Conservation (phyloP, 345 rosid species). For the Isatis tinctoria region DNA sequence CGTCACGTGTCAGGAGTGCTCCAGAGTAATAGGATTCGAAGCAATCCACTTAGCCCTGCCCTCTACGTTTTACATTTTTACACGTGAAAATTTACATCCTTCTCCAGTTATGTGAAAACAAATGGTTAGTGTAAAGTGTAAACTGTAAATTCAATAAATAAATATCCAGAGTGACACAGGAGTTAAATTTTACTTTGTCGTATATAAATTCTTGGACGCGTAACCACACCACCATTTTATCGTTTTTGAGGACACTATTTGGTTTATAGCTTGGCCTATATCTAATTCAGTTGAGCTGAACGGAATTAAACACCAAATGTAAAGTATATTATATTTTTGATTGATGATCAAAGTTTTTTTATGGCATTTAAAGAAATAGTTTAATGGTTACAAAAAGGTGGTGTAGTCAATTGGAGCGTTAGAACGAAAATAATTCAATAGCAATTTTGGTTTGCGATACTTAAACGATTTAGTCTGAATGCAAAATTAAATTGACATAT, state of each 20-base stretch:
- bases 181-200: background rate
- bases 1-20: conserved; percentile 23
- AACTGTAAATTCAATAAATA: background rate
- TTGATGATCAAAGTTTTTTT: too few relatives aligned
- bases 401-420: background rate
- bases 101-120: background rate
- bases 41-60: conserved; percentile 20
- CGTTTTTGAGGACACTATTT: too few relatives aligned
- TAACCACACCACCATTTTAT: too few relatives aligned
- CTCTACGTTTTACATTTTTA: background rate
- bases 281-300: background rate
- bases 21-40: conserved; percentile 17
- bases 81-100: background rate
- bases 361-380: too few relatives aligned
- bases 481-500: too few relatives aligned
- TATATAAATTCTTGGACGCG: background rate
- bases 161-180: background rate
- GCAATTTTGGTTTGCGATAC: background rate
- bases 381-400: too few relatives aligned
- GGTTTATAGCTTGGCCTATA: too few relatives aligned
- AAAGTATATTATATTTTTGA: too few relatives aligned
- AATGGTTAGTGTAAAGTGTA: background rate
- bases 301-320: background rate
- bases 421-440: background rate
- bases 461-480: background rate